Percentiles rank a stretch among this genome's conserved stretches.
These are phyloP conservation scores for Vaccinium myrtillus DNA, from an alignment of 148 eudicot genomes.

Conservation along the genomic window DNA sequence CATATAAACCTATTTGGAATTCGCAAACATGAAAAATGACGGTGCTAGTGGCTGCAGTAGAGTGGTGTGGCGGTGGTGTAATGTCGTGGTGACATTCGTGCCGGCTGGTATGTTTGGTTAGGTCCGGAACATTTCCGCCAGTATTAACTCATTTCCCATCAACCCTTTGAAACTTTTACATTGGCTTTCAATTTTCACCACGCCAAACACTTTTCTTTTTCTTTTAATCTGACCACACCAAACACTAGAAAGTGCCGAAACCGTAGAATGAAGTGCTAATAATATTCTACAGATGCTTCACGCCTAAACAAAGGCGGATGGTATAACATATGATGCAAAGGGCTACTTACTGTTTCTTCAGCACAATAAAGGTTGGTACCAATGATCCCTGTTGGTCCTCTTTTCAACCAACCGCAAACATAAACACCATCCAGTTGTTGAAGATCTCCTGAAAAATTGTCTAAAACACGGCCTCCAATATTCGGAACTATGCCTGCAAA, in stretches of 20 bases:
- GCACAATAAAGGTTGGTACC: constrained; percentile 91
- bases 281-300: neutral
- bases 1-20: neutral
- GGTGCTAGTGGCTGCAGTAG: neutral
- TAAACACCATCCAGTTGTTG: constrained; percentile 54
- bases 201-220: neutral
- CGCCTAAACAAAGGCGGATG: neutral
- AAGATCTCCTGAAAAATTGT: constrained; percentile 29
- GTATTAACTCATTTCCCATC: neutral
- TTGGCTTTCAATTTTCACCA: neutral
- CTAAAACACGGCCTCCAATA: constrained; percentile 69
- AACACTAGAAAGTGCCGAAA: neutral
- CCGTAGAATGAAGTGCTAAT: neutral
- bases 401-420: constrained; percentile 96
- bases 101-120: neutral
- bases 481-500: constrained; percentile 84
- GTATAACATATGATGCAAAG: neutral
- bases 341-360: constrained; percentile 81
- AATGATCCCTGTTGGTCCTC: constrained; percentile 96
- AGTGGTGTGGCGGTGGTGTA: neutral
- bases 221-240: neutral
- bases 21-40: neutral
- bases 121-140: neutral
- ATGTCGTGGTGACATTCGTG: neutral
- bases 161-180: neutral